Base-by-base conservation (phyloP, 139 green algal species). In the Asterochloris sp. region DNA sequence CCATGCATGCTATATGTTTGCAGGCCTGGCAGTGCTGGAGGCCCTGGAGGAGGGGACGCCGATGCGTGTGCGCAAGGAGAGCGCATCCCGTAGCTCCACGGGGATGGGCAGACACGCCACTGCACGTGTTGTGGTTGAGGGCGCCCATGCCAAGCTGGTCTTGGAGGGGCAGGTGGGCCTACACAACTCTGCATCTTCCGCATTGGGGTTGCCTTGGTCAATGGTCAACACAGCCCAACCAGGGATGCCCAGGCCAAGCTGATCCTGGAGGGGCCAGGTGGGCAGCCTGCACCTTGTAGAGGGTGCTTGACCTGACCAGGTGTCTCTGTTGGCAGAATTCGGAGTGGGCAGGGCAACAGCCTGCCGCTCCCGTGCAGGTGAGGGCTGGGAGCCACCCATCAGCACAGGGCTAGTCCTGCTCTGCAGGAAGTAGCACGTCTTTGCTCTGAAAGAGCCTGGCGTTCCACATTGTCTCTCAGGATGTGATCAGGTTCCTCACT, bases 21-120 rank as follows among this genome's bases (percentile, higher is more conserved):
- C 60, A 80, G 76, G 76, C 14, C 76, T 80, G 54, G 76, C 38
- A 13, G 14, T 80, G 24, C 54, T 80, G 54, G 76, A 80, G 60
- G 76, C 76, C 12, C n/a, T 80, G 23, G 76, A 80, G n/a, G 76
- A 80, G 24, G 76, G 76, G 10, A 62, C 76, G 11, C 23, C 68
- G 76, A 80, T 80, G 76, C 76, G 76, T 19, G 21, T 80, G 11
- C 67, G 76, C n/a, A 24, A 62, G 13, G 76, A 80, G 24, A 61
- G 68, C 60, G 68, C 68, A 62, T 61, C 60, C 60, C n/a, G 76
- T 11, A 80, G 76, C 76, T 80, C 76, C 23, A 80, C 76, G n/a
- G 76, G 76, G 24, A 80, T 80, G 76, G 76, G 76, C 23, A 80
- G 68, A 0, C 67, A 80, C 24, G 76, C 76, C 11, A 61, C 67